Evolutionary conservation across 345 rosid species (phyloP).

Genomic region (Acer yangbiense): DNA sequence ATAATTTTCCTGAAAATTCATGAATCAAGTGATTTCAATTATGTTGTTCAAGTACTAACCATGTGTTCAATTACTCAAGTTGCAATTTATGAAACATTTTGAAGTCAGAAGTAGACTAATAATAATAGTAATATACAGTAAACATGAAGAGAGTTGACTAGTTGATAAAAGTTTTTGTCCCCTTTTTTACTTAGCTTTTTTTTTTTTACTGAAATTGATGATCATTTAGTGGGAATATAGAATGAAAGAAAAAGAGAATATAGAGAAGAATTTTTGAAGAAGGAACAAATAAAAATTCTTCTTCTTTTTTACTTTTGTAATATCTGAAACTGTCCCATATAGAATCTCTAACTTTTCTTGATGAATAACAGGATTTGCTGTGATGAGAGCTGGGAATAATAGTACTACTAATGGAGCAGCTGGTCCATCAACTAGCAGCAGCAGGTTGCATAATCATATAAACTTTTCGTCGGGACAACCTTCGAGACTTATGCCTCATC

Average conservation of each 20-base stretch:
- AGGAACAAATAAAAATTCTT: neutral
- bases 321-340: too few species aligned
- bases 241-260: neutral
- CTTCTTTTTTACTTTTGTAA: neutral
- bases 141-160: constrained; percentile 14
- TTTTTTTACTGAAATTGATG: constrained; percentile 2
- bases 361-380: constrained; percentile 31
- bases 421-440: constrained; percentile 27
- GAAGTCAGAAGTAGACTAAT: too few species aligned
- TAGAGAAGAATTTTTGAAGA: neutral
- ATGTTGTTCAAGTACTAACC: neutral
- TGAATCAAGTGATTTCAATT: neutral
- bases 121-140: too few species aligned
- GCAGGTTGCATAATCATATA: constrained; percentile 30
- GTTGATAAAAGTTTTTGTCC: neutral
- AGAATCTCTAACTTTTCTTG: too few species aligned
- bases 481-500: constrained; percentile 43
- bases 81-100: neutral
- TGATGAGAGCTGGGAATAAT: constrained; percentile 24
- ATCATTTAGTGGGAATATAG: neutral
- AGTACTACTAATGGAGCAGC: constrained; percentile 30
- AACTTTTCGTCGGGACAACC: constrained; percentile 37
- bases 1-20: constrained; percentile 7
- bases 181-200: neutral
- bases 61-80: constrained; percentile 13